Evolutionary conservation across 768 basidiomycete genomes (phyloP), one percentile per base, ranked within the genome.

Genomic region (Paxillus ammoniavirescens): DNA sequence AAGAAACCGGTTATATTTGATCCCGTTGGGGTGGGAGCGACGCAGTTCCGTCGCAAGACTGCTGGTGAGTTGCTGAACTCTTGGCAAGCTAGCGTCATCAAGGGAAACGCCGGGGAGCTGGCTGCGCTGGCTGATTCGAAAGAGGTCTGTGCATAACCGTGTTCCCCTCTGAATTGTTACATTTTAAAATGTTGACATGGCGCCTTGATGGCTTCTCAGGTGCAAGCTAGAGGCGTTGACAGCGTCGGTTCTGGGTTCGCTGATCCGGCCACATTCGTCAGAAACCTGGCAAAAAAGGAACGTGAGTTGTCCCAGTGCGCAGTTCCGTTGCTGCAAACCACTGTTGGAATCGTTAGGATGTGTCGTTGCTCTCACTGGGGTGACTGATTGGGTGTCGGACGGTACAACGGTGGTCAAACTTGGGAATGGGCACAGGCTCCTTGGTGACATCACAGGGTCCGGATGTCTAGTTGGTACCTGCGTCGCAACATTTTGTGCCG

Each of bases 101-200:
- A 98, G 71, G 94, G 94, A 4, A 97, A 98, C 64, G 89, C 92
- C 0, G 91, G 82, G 14, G 95, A 98, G 72, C 83, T 98, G 18
- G 92, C 86, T 0, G 80, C 88, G 0, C 67, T 96, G 9, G 82
- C 85, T 2, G 80, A 86, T n/a, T 89, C 89, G 0, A 68, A 68
- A 13, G 95, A 95, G 76, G 93, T 89, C 42, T 14, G 57, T 52
- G 37, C 18, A 28, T 21, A 23, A 15, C 49, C 40, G 7, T 23
- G 50, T 26, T 12, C 53, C 26, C 26, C 26, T 26, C 26, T 26
- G 4, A 6, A 6, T 26, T 4, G 5, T 4, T 26, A 6, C 26
- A 6, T 26, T 4, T 26, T 6, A 26, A 26, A 26, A 31, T 31
- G 31, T 31, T 31, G 31, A 31, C 31, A 47, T 9, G 9, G 15